Evolutionary conservation across 345 rosid genomes (phyloP).

Genomic region (Arabidopsis thaliana): TAIR10.1 NC_003074.8:4057001-4057500

Average conservation of each 20-base stretch:
- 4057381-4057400: constrained; percentile 62
- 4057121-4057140: constrained; percentile 67
- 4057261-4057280: constrained; percentile 67
- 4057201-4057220: constrained; percentile 70
- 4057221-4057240: constrained; percentile 72
- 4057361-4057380: constrained; percentile 64
- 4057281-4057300: constrained; percentile 53
- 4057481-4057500: constrained; percentile 62
- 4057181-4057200: constrained; percentile 63
- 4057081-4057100: constrained; percentile 68
- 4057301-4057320: constrained; percentile 64
- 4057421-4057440: constrained; percentile 68
- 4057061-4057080: constrained; percentile 73
- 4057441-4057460: constrained; percentile 63
- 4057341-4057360: constrained; percentile 54
- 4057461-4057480: constrained; percentile 56
- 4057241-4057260: constrained; percentile 68
- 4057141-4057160: constrained; percentile 69
- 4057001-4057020: background rate
- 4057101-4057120: constrained; percentile 62
- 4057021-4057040: constrained; percentile 53
- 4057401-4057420: constrained; percentile 63
- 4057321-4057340: constrained; percentile 57
- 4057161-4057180: constrained; percentile 64
- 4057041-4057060: constrained; percentile 61